These are phyloP conservation scores for Chytridium lagenaria DNA, from an alignment of 371 early-diverging fungal species.

Conservation along the genomic window DNA sequence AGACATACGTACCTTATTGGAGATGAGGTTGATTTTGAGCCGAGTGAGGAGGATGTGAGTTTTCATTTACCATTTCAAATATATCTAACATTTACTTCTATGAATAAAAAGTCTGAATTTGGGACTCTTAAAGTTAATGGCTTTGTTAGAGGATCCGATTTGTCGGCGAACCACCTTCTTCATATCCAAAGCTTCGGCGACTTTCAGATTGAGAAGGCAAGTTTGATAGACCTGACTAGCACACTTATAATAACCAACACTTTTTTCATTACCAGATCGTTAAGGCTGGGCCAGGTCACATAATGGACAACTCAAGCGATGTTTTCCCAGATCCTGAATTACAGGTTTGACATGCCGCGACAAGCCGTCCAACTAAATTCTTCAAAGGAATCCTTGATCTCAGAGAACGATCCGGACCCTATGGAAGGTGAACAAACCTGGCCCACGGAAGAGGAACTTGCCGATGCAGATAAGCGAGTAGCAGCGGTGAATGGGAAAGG, in stretches of 20 bases:
- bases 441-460: conserved; percentile 95
- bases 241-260: not conserved
- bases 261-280: conserved; percentile 21
- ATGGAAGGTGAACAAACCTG: conserved; percentile 96
- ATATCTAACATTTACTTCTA: not conserved
- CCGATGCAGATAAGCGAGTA: conserved; percentile 70
- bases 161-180: conserved; percentile 87
- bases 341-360: conserved; percentile 16
- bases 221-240: not conserved
- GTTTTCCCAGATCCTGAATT: conserved; percentile 41
- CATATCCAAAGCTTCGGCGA: conserved; percentile 92
- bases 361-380: not conserved
- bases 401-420: conserved; percentile 87
- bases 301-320: conserved; percentile 44
- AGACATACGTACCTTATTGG: conserved; percentile 85
- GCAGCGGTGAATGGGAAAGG: conserved; percentile 33
- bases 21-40: conserved; percentile 72
- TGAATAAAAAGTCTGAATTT: not conserved
- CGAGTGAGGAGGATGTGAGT: conserved; percentile 35
- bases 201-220: conserved; percentile 81
- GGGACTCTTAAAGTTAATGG: conserved; percentile 86
- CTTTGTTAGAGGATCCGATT: conserved; percentile 72
- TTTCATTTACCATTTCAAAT: not conserved
- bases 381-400: conserved; percentile 72
- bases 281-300: not conserved